These are phyloP conservation scores for Mycena maculata DNA, from an alignment of 768 basidiomycete genomes.

Conservation along the genomic window DNA sequence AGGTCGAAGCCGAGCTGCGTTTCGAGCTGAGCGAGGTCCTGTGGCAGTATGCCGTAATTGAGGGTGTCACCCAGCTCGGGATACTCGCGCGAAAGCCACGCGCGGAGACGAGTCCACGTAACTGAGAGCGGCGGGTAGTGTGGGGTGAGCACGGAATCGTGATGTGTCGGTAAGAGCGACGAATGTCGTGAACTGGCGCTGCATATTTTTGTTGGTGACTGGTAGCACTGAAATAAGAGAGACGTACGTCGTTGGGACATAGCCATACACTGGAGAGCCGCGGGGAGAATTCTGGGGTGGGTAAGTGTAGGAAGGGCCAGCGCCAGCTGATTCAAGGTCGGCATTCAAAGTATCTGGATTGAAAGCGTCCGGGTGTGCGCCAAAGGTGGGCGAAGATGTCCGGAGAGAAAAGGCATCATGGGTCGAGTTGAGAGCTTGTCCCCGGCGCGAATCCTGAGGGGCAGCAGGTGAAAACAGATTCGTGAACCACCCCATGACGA, in stretches of 20 bases:
- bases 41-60: conserved; percentile 87
- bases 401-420: conserved; percentile 92
- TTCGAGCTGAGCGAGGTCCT: conserved; percentile 85
- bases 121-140: conserved; percentile 82
- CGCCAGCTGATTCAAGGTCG: conserved; percentile 61
- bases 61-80: conserved; percentile 96
- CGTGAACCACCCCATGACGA: conserved; percentile 77
- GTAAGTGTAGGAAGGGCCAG: conserved; percentile 75
- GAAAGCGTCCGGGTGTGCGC: conserved; percentile 69
- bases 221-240: neutral
- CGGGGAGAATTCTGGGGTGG: conserved; percentile 82
- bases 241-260: conserved; percentile 68
- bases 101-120: conserved; percentile 86
- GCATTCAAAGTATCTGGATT: conserved; percentile 63
- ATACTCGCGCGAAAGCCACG: conserved; percentile 88
- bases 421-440: conserved; percentile 80
- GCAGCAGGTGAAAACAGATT: conserved; percentile 70
- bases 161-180: conserved; percentile 77
- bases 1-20: conserved; percentile 86
- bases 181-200: conserved; percentile 52
- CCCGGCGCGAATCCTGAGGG: conserved; percentile 61
- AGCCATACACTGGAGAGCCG: conserved; percentile 67
- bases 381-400: conserved; percentile 70
- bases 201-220: conserved; percentile 17
- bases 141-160: conserved; percentile 60